Evolutionary conservation across 2,329 filamentous ascomycete genomes (phyloP).

Genomic region (Corniculantispora saksenae): DNA sequence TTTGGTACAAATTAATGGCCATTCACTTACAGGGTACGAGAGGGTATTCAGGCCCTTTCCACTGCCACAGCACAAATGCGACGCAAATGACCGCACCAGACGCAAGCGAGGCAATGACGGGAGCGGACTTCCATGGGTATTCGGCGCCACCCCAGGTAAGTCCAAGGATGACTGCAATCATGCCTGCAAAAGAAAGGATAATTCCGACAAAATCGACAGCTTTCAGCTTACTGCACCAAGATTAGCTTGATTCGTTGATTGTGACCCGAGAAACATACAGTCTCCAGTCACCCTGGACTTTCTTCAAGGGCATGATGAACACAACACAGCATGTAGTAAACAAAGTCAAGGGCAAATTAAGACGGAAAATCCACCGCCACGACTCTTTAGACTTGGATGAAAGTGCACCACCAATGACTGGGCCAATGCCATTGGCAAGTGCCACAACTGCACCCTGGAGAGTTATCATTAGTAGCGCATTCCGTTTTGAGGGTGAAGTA

Average conservation of each 20-base stretch:
- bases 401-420: constrained; percentile 54
- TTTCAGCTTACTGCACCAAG: constrained; percentile 43
- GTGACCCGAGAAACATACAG: constrained; percentile 31
- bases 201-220: constrained; percentile 54
- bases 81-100: constrained; percentile 49
- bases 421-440: constrained; percentile 55
- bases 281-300: constrained; percentile 53
- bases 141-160: constrained; percentile 62
- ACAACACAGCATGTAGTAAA: constrained; percentile 48
- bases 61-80: constrained; percentile 55
- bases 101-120: constrained; percentile 56
- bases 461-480: neutral
- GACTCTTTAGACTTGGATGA: constrained; percentile 46
- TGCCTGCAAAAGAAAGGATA: constrained; percentile 46
- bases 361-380: constrained; percentile 55
- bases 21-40: constrained; percentile 44
- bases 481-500: accelerated
- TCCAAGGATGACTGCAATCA: constrained; percentile 49
- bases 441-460: constrained; percentile 50
- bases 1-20: neutral
- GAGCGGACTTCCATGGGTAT: constrained; percentile 55
- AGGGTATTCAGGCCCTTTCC: constrained; percentile 49
- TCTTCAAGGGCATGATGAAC: constrained; percentile 59
- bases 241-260: neutral
- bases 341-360: constrained; percentile 54